A percentile compares a stretch with the other conserved stretches of the same genome.
Conservation (phyloP, 441 rosid species). For the Mallotus japonicus region DNA sequence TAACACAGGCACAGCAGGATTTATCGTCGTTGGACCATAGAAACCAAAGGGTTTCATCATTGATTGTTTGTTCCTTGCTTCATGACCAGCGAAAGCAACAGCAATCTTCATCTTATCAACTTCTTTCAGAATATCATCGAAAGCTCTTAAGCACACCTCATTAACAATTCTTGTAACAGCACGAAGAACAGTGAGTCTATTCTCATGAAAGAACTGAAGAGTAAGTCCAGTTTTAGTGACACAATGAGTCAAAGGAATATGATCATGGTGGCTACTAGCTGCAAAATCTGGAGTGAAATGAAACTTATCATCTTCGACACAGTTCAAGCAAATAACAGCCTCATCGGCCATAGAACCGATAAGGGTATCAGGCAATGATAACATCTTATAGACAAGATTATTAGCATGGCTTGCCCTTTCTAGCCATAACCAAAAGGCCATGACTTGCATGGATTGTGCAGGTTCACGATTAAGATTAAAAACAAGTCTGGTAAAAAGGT, state of each 20-base stretch:
- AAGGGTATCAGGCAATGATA: slow-evolving; percentile 31
- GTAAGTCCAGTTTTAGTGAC: slow-evolving; percentile 30
- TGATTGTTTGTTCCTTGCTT: neutral
- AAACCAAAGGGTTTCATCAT: neutral
- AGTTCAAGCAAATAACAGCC: slow-evolving; percentile 42
- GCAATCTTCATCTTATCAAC: neutral
- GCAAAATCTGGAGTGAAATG: neutral
- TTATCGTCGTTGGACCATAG: slow-evolving; percentile 5
- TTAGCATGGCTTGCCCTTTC: slow-evolving; percentile 30
- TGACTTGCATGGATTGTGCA: slow-evolving; percentile 43
- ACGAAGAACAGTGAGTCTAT: slow-evolving; percentile 26
- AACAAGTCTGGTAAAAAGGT: slow-evolving; percentile 46
- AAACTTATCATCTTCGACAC: slow-evolving; percentile 27
- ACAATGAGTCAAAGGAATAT: slow-evolving; percentile 33
- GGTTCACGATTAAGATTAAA: slow-evolving; percentile 41
- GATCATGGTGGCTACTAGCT: neutral
- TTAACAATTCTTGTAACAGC: slow-evolving; percentile 32
- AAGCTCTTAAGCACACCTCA: slow-evolving; percentile 48
- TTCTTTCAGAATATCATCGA: slow-evolving; percentile 40
- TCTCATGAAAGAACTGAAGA: slow-evolving; percentile 33
- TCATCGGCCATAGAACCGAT: slow-evolving; percentile 49
- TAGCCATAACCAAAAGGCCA: slow-evolving; percentile 59
- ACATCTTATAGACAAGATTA: slow-evolving; percentile 29
- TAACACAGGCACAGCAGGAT: slow-evolving; percentile 3
- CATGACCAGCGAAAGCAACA: neutral